Base-by-base conservation (phyloP, 306 rosid genomes). In the Oxytropis ochrocephala region DNA sequence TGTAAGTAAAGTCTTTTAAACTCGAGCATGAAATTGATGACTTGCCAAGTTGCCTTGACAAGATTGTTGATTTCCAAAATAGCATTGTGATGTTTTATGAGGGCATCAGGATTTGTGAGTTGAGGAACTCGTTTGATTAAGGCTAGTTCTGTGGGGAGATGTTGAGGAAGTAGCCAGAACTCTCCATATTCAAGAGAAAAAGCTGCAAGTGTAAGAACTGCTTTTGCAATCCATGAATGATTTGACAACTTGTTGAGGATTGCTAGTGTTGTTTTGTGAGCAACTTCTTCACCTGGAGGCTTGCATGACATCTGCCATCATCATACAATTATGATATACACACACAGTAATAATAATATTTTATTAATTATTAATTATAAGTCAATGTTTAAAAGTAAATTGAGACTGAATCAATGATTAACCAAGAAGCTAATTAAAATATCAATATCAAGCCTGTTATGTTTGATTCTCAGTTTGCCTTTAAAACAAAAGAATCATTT, bases 131-230 rank as follows among this genome's bases (percentile, higher is more conserved):
- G 49, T 58, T 78, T 89, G 27, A 91, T 59, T 29, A 77, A 67
- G 2, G 82, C 90, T 53, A 91, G 85, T 67, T 88, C 77, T 0
- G 84, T 63, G 55, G 82, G 75, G 29, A 55, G 74, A 44, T 70
- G 46, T 50, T 76, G 85, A 7, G 91, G 78, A 0, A 91, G 82
- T 0, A 85, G 62, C 91, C 94, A 89, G 55, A 87, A 87, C 11
- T 91, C 87, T 0, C 94, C 91, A 33, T 75, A 88, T 19, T 91
- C 92, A 9, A 83, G 4, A 0, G 93, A 80, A 59, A 91, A 91
- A n/a, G 96, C 96, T 0, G 91, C 88, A 0, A 91, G 77, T 5
- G 93, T 79, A 11, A 91, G 69, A 64, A 85, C 89, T 0, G 83
- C 86, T 69, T 89, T 89, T 14, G 87, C 89, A n/a, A 80, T 84